These are phyloP conservation scores for Macrolepiota albuminosa DNA, from an alignment of 768 basidiomycete species.

Conservation along the genomic window DNA sequence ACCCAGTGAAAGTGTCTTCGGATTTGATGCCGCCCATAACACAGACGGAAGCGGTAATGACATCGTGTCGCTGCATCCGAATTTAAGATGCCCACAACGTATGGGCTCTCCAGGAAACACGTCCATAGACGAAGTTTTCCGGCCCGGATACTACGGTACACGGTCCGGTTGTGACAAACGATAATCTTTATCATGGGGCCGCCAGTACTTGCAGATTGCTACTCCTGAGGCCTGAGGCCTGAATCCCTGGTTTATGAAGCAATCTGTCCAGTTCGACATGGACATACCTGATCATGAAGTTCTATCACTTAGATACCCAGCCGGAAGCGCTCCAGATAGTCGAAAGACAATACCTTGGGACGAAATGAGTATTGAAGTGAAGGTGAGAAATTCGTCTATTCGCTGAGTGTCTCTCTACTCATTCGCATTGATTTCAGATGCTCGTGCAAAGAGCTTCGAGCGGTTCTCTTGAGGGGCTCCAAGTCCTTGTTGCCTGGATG, in stretches of 20 bases:
- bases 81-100: background rate
- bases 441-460: background rate
- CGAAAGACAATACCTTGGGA: conserved; percentile 3
- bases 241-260: background rate
- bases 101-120: background rate
- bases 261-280: background rate
- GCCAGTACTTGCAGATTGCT: background rate
- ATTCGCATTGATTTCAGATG: background rate
- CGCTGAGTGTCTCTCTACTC: background rate
- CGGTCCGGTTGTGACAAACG: background rate
- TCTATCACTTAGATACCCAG: background rate
- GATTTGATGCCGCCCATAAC: background rate
- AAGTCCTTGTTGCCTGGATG: conserved; percentile 9
- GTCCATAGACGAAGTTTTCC: background rate
- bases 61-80: background rate
- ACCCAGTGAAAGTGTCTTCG: background rate
- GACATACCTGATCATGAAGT: background rate
- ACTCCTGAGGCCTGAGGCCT: background rate
- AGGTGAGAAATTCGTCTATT: background rate
- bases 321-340: conserved; percentile 3
- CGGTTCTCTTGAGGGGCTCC: conserved; percentile 3
- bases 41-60: background rate
- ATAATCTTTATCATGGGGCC: background rate
- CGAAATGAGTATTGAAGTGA: conserved; percentile 7
- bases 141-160: background rate